These are phyloP conservation scores for Malassezia vespertilionis DNA, from an alignment of 1,284 basidiomycete species.

Conservation along the genomic window DNA sequence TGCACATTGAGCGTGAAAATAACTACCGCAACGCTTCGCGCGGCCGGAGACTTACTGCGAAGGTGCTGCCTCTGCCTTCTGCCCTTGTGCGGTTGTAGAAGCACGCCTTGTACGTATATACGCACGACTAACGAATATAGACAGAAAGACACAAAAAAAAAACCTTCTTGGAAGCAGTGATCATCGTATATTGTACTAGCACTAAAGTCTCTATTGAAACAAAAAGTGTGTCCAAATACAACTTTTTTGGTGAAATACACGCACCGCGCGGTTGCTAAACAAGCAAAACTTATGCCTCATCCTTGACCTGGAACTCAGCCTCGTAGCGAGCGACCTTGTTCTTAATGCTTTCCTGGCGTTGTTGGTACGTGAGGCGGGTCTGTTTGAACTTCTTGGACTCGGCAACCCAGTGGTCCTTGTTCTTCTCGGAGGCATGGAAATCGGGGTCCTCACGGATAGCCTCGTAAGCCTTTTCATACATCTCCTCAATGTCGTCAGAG, in stretches of 20 bases:
- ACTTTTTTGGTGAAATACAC: background rate
- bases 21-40: too few species aligned
- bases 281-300: constrained; percentile 6
- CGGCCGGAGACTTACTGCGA: too few species aligned
- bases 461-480: constrained; percentile 66
- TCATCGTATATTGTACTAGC: constrained; percentile 13
- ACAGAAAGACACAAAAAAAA: too few species aligned
- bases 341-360: constrained; percentile 50
- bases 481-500: constrained; percentile 94
- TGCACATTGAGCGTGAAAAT: too few species aligned
- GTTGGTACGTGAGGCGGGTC: constrained; percentile 62
- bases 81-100: too few species aligned
- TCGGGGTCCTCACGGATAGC: constrained; percentile 89
- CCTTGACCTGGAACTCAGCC: constrained; percentile 12
- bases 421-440: constrained; percentile 83
- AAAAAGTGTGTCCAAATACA: background rate
- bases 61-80: too few species aligned
- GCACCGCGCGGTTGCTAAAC: background rate
- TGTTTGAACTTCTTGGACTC: constrained; percentile 68
- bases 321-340: constrained; percentile 43
- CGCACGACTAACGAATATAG: too few species aligned
- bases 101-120: too few species aligned
- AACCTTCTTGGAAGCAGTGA: background rate
- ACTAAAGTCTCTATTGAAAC: constrained; percentile 4
- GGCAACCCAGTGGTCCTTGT: constrained; percentile 73